Conservation (phyloP, 2,329 filamentous ascomycete genomes). For the Rhinocladiella similis region DNA sequence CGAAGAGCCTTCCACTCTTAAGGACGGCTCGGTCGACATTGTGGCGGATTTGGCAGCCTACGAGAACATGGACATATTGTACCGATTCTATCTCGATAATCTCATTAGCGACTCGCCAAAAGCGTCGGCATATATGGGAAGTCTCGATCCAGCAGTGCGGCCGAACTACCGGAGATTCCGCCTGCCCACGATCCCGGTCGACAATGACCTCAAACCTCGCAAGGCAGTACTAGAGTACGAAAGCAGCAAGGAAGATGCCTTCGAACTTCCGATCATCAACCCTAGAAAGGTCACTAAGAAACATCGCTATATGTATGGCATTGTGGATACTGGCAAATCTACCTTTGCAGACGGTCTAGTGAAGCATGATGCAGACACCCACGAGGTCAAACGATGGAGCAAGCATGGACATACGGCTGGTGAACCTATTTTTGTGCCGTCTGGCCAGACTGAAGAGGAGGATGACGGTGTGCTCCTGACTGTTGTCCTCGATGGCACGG, state of each 20-base stretch:
- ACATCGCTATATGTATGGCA: constrained; percentile 54
- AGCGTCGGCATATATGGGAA: constrained; percentile 47
- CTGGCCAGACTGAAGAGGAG: constrained; percentile 43
- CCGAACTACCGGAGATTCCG: constrained; percentile 39
- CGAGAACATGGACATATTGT: constrained; percentile 64
- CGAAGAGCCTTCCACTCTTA: constrained; percentile 53
- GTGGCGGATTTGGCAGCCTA: constrained; percentile 67
- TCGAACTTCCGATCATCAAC: constrained; percentile 55
- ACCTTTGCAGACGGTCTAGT: constrained; percentile 54
- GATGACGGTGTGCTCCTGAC: constrained; percentile 56
- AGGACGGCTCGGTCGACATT: constrained; percentile 53
- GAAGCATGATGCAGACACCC: constrained; percentile 53
- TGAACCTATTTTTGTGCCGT: constrained; percentile 55
- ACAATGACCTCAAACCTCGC: constrained; percentile 10
- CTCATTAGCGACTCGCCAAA: constrained; percentile 58
- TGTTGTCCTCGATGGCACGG: constrained; percentile 53
- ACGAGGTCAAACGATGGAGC: constrained; percentile 45
- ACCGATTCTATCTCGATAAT: constrained; percentile 69
- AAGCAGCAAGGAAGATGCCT: constrained; percentile 12
- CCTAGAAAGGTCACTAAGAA: constrained; percentile 42
- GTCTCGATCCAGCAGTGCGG: constrained; percentile 33
- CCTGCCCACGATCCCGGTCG: constrained; percentile 35
- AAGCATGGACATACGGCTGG: constrained; percentile 52
- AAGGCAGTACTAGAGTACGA: constrained; percentile 25
- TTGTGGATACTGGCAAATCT: constrained; percentile 46